phyloP scores from a whole-genome alignment of 306 rosid species.

The Vicia villosa region DNA sequence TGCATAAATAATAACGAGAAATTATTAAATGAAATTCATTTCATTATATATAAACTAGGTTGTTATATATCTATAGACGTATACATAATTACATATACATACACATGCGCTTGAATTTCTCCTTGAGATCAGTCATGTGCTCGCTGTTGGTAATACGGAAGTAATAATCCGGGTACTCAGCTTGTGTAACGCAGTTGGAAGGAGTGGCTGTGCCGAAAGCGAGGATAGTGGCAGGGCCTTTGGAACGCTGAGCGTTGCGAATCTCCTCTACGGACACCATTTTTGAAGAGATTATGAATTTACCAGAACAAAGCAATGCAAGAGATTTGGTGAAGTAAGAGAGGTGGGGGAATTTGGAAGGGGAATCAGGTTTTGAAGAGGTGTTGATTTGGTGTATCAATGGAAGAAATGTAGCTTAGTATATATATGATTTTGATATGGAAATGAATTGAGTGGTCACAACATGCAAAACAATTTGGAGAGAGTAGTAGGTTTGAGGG shows the following conservation, averaged over 20 bases:
- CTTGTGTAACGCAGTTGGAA: slow-evolving; percentile 44
- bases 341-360: neutral
- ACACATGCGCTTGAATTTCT: slow-evolving; percentile 70
- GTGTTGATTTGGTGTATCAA: neutral
- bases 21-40: too few relatives aligned
- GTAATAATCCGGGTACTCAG: slow-evolving; percentile 62
- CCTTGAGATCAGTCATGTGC: slow-evolving; percentile 62
- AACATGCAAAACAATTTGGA: neutral
- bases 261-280: slow-evolving; percentile 59
- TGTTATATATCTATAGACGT: neutral
- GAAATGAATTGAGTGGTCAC: neutral
- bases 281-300: neutral
- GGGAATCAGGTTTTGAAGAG: neutral
- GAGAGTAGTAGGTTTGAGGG: slow-evolving; percentile 53
- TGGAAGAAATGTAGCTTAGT: neutral
- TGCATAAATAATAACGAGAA: too few relatives aligned
- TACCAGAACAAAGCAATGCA: neutral
- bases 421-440: neutral
- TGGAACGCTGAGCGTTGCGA: slow-evolving; percentile 52
- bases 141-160: slow-evolving; percentile 64
- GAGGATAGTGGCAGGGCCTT: slow-evolving; percentile 58
- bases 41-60: too few relatives aligned
- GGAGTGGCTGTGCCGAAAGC: slow-evolving; percentile 67
- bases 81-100: too few relatives aligned
- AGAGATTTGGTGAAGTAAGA: neutral